A percentile compares a stretch with the other conserved stretches of the same genome.
Evolutionary conservation across 2,329 filamentous ascomycete genomes (phyloP).

Genomic region (Aspergillus tubingensis): DNA sequence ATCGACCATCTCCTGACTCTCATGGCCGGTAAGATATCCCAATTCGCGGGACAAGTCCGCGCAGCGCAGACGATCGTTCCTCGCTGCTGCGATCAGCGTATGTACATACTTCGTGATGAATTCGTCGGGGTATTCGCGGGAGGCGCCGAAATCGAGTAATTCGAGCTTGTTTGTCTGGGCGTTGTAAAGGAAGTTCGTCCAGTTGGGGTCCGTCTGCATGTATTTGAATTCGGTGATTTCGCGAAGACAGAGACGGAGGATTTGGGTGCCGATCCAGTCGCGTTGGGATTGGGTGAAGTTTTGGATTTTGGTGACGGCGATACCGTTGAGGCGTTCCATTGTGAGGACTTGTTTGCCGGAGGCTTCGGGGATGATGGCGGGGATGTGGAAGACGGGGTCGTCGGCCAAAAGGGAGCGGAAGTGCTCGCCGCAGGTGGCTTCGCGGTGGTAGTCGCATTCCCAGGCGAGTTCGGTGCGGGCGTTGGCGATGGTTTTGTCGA

Average conservation of each 20-base stretch:
- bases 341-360: conserved; percentile 86
- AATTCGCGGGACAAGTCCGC: conserved; percentile 70
- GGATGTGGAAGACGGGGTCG: conserved; percentile 78
- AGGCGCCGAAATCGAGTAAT: conserved; percentile 93
- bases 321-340: conserved; percentile 86
- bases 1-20: conserved; percentile 81
- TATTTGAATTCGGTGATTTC: conserved; percentile 94
- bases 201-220: conserved; percentile 99
- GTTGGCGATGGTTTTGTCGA: conserved; percentile 97
- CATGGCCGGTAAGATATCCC: conserved; percentile 89
- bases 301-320: conserved; percentile 78
- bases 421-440: conserved; percentile 75
- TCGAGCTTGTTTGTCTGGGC: conserved; percentile 70
- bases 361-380: conserved; percentile 73
- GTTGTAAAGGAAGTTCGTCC: conserved; percentile 98
- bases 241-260: conserved; percentile 85
- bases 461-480: conserved; percentile 87
- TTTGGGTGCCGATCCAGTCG: conserved; percentile 95
- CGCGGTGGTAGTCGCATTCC: conserved; percentile 94
- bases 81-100: conserved; percentile 77
- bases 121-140: conserved; percentile 74
- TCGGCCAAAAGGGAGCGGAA: conserved; percentile 78
- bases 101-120: conserved; percentile 81
- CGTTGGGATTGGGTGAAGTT: conserved; percentile 78
- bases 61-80: conserved; percentile 65